Percentiles rank a stretch among this genome's conserved stretches.
phyloP scores from a whole-genome alignment of 495 filamentous ascomycete species.

The Neurospora sp. region DNA sequence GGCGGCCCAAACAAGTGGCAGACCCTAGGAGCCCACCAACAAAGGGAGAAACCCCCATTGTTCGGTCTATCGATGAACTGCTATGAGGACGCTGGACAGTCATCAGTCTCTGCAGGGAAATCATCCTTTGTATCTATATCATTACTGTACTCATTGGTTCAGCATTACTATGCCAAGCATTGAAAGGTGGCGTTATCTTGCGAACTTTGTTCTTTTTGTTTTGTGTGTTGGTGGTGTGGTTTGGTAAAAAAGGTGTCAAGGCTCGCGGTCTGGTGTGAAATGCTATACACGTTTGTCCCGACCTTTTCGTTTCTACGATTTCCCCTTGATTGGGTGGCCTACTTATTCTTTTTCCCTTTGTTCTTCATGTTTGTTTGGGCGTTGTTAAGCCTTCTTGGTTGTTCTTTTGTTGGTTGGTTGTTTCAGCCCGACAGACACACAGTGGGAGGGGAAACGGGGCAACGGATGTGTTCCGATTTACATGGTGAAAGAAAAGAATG shows the following conservation, averaged over 20 bases:
- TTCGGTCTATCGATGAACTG: constrained; percentile 52
- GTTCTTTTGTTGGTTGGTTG: neutral
- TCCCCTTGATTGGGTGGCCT: neutral
- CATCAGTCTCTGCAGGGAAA: neutral
- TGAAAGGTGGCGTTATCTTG: neutral
- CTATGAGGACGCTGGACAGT: constrained; percentile 19
- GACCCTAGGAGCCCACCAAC: constrained; percentile 59
- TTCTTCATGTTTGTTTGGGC: neutral
- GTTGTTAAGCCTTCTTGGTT: neutral
- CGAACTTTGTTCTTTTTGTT: constrained; percentile 2
- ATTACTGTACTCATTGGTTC: neutral
- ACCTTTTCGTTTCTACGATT: neutral
- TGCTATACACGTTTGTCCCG: neutral
- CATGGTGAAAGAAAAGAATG: neutral
- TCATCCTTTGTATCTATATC: constrained; percentile 1
- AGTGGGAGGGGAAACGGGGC: neutral
- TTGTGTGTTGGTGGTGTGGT: neutral
- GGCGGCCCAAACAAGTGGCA: constrained; percentile 30
- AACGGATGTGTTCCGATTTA: neutral
- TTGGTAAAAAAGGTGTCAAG: constrained; percentile 1
- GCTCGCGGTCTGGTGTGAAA: neutral
- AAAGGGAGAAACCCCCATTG: constrained; percentile 55
- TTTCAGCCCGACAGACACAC: neutral
- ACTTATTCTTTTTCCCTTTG: neutral
- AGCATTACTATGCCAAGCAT: neutral